A percentile compares a stretch with the other conserved stretches of the same genome.
phyloP scores from a whole-genome alignment of 352 stramenopile genomes.

The Phytophthora tentaculata region DNA sequence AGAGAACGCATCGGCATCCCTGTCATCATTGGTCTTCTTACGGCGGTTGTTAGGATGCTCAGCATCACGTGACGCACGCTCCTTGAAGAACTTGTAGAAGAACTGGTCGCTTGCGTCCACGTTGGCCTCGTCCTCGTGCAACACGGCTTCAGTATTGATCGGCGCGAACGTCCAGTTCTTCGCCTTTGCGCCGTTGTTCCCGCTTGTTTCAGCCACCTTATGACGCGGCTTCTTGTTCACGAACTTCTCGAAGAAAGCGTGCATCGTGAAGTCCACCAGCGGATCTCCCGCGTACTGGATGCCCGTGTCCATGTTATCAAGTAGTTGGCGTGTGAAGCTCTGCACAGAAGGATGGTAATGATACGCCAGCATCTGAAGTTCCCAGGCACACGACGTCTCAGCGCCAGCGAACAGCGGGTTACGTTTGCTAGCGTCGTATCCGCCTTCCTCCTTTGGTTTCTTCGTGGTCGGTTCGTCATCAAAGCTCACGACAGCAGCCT shows the following conservation, averaged over 20 bases:
- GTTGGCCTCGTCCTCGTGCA: constrained; percentile 61
- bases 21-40: constrained; percentile 42
- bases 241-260: constrained; percentile 98
- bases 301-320: constrained; percentile 50
- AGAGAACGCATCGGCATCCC: constrained; percentile 61
- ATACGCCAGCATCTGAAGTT: constrained; percentile 89
- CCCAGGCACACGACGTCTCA: constrained; percentile 90
- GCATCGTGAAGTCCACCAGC: constrained; percentile 96
- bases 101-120: constrained; percentile 89
- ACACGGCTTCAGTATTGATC: constrained; percentile 75
- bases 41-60: constrained; percentile 24
- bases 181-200: constrained; percentile 24
- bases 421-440: constrained; percentile 88
- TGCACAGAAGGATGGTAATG: constrained; percentile 98
- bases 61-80: constrained; percentile 67
- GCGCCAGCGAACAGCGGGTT: constrained; percentile 87
- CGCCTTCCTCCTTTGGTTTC: constrained; percentile 25
- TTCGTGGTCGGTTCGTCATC: constrained; percentile 40
- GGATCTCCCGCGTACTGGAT: constrained; percentile 96
- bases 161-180: constrained; percentile 79
- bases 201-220: constrained; percentile 34
- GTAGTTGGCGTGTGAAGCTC: constrained; percentile 89
- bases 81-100: constrained; percentile 95
- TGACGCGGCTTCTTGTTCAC: constrained; percentile 97
- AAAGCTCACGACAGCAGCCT: constrained; percentile 42